phyloP scores from a whole-genome alignment of 371 early-diverging fungal species.

The Cladochytrium tenue region DNA sequence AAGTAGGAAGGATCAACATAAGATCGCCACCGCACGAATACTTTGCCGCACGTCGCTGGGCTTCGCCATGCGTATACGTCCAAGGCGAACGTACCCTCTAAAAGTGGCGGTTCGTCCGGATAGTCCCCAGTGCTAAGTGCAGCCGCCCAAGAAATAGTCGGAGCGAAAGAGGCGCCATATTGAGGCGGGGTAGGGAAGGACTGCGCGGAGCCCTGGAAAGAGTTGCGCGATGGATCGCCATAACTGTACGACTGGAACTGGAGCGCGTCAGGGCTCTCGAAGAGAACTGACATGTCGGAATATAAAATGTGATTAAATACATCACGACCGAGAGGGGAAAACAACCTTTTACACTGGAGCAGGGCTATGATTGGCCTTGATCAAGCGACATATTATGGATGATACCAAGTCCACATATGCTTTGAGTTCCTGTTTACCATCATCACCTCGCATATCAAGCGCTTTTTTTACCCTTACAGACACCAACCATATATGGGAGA shows the following conservation, averaged over 20 bases:
- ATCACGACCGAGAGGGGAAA: no score
- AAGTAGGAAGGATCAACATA: no score
- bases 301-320: no score
- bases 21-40: no score
- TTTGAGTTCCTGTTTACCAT: neutral
- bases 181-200: neutral
- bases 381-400: neutral
- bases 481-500: neutral
- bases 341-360: no score
- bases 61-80: no score
- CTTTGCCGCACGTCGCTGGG: no score
- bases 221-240: neutral
- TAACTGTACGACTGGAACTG: slow-evolving; percentile 24
- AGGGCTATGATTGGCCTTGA: no score
- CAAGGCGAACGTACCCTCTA: slow-evolving; percentile 70
- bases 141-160: slow-evolving; percentile 26
- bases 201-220: neutral
- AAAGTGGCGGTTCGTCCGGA: slow-evolving; percentile 82
- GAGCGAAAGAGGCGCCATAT: neutral
- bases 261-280: neutral
- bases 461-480: neutral
- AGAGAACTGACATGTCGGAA: neutral
- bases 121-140: slow-evolving; percentile 81
- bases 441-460: neutral
- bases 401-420: neutral